Evolutionary conservation across 2,329 filamentous ascomycete genomes (phyloP), one percentile per base, ranked within the genome.

Genomic region (Penicillium thymicola): DNA sequence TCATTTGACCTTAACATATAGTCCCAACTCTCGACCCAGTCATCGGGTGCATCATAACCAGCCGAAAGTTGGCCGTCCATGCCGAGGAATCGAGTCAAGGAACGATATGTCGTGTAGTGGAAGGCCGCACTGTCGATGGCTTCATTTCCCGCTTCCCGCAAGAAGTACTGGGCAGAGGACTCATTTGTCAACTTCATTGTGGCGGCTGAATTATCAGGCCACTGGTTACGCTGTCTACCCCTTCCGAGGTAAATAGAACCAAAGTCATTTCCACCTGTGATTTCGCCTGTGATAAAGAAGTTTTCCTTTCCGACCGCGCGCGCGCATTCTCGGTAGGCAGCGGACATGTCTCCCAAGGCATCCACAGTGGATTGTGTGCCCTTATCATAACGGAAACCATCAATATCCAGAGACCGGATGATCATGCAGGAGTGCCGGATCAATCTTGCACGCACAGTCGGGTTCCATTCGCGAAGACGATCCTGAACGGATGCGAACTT

Each of bases 401-500:
- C 85, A 52, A 88, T 82, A 66, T 88, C 85, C 27, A 88, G 73
- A 62, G 79, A 81, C 11, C 76, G 71, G 55, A 88, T 85, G 32
- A 83, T 75, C 68, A 87, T 82, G 70, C 85, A 88, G 3, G 84
- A 85, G 62, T 87, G 85, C 44, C 79, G 79, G 62, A 82, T 81
- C 59, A 88, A 72, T 62, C 82, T 84, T 37, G 79, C 76, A n/a
- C 80, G 74, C 0, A 87, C 84, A 6, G 78, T 77, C 1, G 82
- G 80, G 23, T 79, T 62, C 85, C 85, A 88, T 65, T 87, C 85
- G 55, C 85, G 80, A 2, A 88, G 76, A 67, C 85, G 84, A 71
- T 88, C 85, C 69, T 88, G 85, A 3, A 87, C 85, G 48, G 82
- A 85, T 47, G 84, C 84, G 70, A 87, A 88, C 63, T 87, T 87